Evolutionary conservation across 305 asterid genomes (phyloP), one percentile per base, ranked within the genome.

Genomic region (Plantago coronopus): DNA sequence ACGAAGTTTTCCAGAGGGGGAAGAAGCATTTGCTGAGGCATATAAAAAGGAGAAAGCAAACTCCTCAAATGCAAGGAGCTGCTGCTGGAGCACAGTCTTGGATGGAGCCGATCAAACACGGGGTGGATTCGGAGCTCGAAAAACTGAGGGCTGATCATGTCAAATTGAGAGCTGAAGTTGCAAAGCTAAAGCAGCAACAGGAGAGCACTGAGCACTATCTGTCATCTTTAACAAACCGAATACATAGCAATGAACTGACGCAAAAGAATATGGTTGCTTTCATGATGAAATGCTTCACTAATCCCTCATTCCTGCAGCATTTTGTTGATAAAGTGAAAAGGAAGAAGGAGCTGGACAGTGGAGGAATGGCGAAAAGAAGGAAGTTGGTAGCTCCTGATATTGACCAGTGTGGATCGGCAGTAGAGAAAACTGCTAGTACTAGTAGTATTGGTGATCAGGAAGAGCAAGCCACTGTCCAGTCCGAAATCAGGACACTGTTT

Each of bases 1-100:
- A 84, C 11, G 84, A 76, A 48, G 85, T 69, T 2, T 89, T 89
- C 58, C 84, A 70, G 71, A 72, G 68, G 59, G 95, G 94, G 65
- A 81, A 84, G 80, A 84, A 84, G 72, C 80, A 86, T 71, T 54
- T 84, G 77, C 76, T 89, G 62, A 82, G 76, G 72, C 76, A 78
- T 49, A 89, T 89, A 48, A 84, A 80, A 62, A 81, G 97, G 63
- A 73, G 91, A 50, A 86, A 79, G 74, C 89, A 74, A 4, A 67
- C 46, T 58, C 22, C 89, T 19, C 88, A 77, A 38, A 16, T 59
- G 23, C 31, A 55, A 1, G 68, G 25, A 1, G 58, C 45, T 44
- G 38, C 73, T 34, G 40, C 40, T 34, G 34, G 7, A 13, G 40
- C 68, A 10, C 62, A 70, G 10, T 57, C 67, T 13, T 72, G 83